Evolutionary conservation across 306 rosid genomes (phyloP), one percentile per base, ranked within the genome.

Genomic region (Trifolium repens): DNA sequence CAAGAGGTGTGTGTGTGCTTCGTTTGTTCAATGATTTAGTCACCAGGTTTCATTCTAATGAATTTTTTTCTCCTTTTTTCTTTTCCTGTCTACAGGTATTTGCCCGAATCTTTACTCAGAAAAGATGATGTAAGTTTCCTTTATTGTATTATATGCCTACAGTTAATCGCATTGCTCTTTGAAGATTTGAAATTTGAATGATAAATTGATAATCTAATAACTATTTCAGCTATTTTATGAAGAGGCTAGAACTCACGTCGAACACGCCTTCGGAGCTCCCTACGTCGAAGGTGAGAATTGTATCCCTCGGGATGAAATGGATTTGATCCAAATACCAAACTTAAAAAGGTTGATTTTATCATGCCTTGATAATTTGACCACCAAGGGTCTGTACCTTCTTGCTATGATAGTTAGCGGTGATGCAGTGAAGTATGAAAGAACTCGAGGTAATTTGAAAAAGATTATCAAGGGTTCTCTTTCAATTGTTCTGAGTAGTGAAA

Each of bases 91-190:
- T 19, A 2, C 72, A 86, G 86, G 61, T 73, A 74, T 34, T 82
- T 91, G 87, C 74, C 88, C 0, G 98, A 94, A 52, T 91, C 96
- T 17, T 24, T 93, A 69, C 72, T 89, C 35, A 82, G 97, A 80
- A 88, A 89, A 84, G 98, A 91, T 63, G 92, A 93, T 84, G 98
- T 93, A 77, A 83, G 93, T 76, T 77, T 78, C 26, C 26, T 77
- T 67, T 39, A 16, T 79, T 74, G 22, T 67, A 27, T 74, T 54
- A 22, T 61, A 60, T 73, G 19, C 42, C 11, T 55, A 40, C 17
- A 17, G 5, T 76, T 39, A 47, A 17, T 37, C 64, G 40, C 58
- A 44, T 34, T 67, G 75, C 72, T 49, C 9, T 74, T 81, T 44
- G 34, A 37, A 57, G 55, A 61, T 70, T 81, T 42, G 9, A 62